phyloP scores from a whole-genome alignment of 2,329 filamentous ascomycete species.

The Fusarium vanettenii region DNA sequence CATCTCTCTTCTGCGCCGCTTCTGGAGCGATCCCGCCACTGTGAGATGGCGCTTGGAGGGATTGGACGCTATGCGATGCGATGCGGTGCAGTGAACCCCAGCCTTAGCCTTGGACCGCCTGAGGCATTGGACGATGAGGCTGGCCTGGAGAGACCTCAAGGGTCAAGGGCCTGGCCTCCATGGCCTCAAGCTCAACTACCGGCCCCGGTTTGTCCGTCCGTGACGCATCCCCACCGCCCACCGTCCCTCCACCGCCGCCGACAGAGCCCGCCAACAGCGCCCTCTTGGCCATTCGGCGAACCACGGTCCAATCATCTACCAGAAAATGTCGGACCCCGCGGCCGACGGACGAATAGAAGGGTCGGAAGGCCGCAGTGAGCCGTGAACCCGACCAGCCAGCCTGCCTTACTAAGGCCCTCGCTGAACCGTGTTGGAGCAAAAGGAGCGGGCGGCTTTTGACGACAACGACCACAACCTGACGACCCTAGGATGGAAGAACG shows the following conservation, averaged over 20 bases:
- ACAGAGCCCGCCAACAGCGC: conserved; percentile 17
- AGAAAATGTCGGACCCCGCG: background rate
- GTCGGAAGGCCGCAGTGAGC: conserved; percentile 14
- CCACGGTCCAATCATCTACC: conserved; percentile 10
- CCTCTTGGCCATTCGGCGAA: conserved; percentile 19
- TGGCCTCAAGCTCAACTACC: conserved; percentile 32
- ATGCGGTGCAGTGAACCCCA: conserved; percentile 19
- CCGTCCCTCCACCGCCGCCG: conserved; percentile 22
- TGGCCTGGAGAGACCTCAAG: conserved; percentile 19
- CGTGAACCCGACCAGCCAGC: conserved; percentile 7
- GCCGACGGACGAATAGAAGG: conserved; percentile 17
- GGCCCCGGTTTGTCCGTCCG: conserved; percentile 33
- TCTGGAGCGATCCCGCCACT: conserved; percentile 26
- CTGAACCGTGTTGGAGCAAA: background rate
- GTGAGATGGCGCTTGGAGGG: conserved; percentile 26
- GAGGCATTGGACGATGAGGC: conserved; percentile 6
- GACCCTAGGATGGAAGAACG: background rate
- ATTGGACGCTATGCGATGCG: conserved; percentile 10
- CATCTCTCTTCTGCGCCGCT: conserved; percentile 21
- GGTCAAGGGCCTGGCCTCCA: conserved; percentile 13
- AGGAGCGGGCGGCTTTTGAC: conserved; percentile 1
- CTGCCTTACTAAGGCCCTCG: background rate
- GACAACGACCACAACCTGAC: conserved; percentile 6
- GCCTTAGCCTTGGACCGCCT: conserved; percentile 7
- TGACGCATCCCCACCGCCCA: conserved; percentile 20